Base-by-base conservation (phyloP, 805 yeast species). In the Lipomyces chichibuensis region DNA sequence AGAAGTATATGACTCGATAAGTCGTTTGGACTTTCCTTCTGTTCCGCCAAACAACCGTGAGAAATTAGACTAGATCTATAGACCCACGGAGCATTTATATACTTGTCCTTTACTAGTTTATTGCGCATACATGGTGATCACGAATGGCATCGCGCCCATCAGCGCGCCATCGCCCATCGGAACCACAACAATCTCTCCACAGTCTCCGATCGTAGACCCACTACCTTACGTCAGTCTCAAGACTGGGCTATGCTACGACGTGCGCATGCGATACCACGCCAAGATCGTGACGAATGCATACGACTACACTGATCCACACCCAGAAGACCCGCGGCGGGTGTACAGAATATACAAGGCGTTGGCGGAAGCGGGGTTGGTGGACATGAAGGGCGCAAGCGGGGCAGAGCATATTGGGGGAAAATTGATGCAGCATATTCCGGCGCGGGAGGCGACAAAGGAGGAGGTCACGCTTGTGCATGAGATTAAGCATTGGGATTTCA, bases 251-350 rank as follows among this genome's bases (percentile, higher is more conserved):
- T 94, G 96, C 66, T 95, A 95, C 78, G 99, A 95, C 77, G 98
- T 92, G 25, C 84, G 98, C 70, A 95, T 95, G 98, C 84, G 99
- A 69, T 95, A 94, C 77, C 99, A 95, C 77, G 97, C 98, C 52
- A 91, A 92, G 76, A 88, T 95, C 62, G 93, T 90, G 79, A 91
- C 97, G 2, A 89, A 95, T 1, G 91, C 94, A 72, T 90, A 86
- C 74, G 97, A 94, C 77, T 94, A 94, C 78, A 91, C 94, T 62
- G 99, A 95, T 76, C 99, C 98, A 1, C 99, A 95, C 76, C 99
- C 99, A 3, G 99, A 95, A 77, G 99, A 95, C 76, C 99, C 99
- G 11, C 84, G 99, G 69, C 86, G 99, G 72, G 93, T 94, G 49
- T 95, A 93, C 79, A 84, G 98, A 65, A 91, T 95, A 58, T 95